Percentiles rank a stretch among this genome's conserved stretches.
These are phyloP conservation scores for Fragaria vesca DNA, from an alignment of 306 rosid genomes.

Conservation along the genomic window DNA sequence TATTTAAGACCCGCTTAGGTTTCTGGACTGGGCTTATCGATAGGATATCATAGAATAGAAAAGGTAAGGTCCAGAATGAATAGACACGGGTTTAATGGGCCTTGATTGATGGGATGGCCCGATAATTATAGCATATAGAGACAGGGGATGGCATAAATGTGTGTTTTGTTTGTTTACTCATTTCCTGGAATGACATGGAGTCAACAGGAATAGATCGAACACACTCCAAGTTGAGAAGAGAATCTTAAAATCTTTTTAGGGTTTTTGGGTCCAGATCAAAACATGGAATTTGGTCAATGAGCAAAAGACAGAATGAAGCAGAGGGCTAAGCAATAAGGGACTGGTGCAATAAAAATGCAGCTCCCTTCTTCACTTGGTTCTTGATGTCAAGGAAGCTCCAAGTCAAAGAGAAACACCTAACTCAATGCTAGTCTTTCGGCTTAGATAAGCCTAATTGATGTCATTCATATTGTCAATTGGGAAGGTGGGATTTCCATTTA, in stretches of 20 bases:
- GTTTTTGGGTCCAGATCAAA: background rate
- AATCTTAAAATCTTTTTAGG: background rate
- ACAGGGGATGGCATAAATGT: background rate
- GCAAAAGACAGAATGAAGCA: background rate
- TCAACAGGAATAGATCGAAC: background rate
- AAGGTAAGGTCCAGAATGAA: background rate
- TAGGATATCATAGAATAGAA: background rate
- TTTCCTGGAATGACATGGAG: background rate
- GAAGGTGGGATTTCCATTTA: background rate
- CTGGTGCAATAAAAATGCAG: background rate
- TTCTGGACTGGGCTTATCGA: background rate
- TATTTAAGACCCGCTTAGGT: background rate
- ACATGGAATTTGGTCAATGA: background rate
- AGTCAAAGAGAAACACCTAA: background rate
- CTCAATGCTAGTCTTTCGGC: background rate
- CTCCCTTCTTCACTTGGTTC: background rate
- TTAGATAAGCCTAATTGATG: background rate
- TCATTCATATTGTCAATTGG: background rate
- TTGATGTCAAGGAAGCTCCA: background rate
- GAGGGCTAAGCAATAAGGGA: background rate
- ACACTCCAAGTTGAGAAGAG: background rate
- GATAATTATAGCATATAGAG: too few relatives aligned
- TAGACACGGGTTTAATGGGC: background rate
- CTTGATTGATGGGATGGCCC: background rate
- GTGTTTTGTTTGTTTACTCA: too few relatives aligned